Base-by-base conservation (phyloP, 805 yeast species). In the Suhomyces faveliae region DNA sequence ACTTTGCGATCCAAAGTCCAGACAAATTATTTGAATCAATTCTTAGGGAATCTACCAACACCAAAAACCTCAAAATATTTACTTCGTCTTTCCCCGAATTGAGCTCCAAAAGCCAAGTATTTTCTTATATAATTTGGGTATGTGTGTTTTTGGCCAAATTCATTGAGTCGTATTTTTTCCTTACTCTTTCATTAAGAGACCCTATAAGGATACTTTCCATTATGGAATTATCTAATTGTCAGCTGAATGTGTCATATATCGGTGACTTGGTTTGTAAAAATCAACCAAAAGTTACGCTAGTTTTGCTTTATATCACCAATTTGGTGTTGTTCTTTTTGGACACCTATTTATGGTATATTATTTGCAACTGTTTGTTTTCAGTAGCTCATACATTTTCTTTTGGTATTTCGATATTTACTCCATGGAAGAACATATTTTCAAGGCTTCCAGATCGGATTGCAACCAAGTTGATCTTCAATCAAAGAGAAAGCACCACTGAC, bases 321-420 rank as follows among this genome's bases (percentile, higher is more conserved):
- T 54, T 70, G 46, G 58, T 66, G 12, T 52, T 70, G n/a, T 70
- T 68, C 48, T 67, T 70, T 49, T 57, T 70, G 5, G 74, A 70
- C 48, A 67, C 74, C 4, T 70, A 70, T 41, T 58, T 68, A n/a
- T 70, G 74, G 74, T 70, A 70, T 53, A 59, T 68, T 27, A 62
- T 70, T 33, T 60, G 68, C 55, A 68, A 67, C 50, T 66, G 72
- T 45, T 39, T 68, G 4, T 66, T 70, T 49, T 67, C 73, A 5
- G 60, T 66, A 4, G 58, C 55, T 1, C 51, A 68, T 20, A 65
- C 73, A 12, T 64, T 64, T 50, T 57, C 66, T 6, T 48, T 55
- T 3, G 73, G 73, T 0, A 58, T 61, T 7, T 67, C 73, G 6
- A 60, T 68, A 3, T 67, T 68, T 51, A 67, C 68, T 8, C 74